Base-by-base conservation (phyloP, 2,329 filamentous ascomycete genomes). In the Colletotrichum sp. region DNA sequence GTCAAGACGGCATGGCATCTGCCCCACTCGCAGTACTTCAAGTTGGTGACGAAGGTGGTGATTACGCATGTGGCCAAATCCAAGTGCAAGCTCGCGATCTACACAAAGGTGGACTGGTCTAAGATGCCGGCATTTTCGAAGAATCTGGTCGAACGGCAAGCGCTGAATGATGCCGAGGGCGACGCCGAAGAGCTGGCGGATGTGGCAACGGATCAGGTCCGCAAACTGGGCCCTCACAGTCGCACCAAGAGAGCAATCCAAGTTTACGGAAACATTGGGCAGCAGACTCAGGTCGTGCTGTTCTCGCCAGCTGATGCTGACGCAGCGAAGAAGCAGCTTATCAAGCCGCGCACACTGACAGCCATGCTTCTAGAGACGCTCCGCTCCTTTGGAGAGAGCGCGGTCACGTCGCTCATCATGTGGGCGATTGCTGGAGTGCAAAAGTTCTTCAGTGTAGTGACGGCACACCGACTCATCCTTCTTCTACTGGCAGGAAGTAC, bases 51-150 rank as follows among this genome's bases (percentile, higher is more conserved):
- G 78, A 98, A 98, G 84, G 92, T 98, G 77, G 95, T 98, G 77
- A 97, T 99, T 77, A 98, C 97, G 4, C 95, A 98, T 81, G 90
- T 96, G 75, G 93, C 95, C 68, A 98, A 98, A 85, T 96, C 95
- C 14, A 96, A 94, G 83, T 98, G 95, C 84, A 98, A 97, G 85
- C 90, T 99, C 71, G 94, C 96, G 30, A 91, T 98, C 58, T 98
- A 95, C 84, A 94, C 93, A 69, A 94, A 94, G 80, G 92, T 98
- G n/a, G 94, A 95, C 79, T 98, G 97, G 97, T 89, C 92, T 30
- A 94, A 92, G 78, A 87, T 90, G 69, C 93, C 92, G 13, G 87
- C 89, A 1, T 85, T 93, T 56, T 90, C 89, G 18, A 92, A 91
- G 82, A 89, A 87, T 64, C 82, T 94, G 71, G 88, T 94, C n/a